A percentile compares a stretch with the other conserved stretches of the same genome.
Evolutionary conservation across 805 yeast genomes (phyloP).

Genomic region (Wickerhamomyces bovis): DNA sequence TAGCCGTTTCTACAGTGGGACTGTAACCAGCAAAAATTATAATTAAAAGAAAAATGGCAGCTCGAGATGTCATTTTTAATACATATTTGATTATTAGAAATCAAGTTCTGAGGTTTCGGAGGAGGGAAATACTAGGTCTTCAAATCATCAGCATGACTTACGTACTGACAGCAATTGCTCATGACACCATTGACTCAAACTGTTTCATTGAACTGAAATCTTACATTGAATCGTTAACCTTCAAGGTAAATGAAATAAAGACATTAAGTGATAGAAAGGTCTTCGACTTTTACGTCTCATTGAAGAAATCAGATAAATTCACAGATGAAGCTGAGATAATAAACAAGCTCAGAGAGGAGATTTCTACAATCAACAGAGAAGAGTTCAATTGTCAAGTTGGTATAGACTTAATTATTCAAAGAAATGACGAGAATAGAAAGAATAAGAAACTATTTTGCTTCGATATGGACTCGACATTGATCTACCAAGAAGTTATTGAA

Average conservation of each 20-base stretch:
- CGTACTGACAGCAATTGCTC: slow-evolving; percentile 26
- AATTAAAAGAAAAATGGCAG: too few relatives aligned
- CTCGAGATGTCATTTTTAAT: neutral
- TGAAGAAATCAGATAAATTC: slow-evolving; percentile 12
- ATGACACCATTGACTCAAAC: slow-evolving; percentile 13
- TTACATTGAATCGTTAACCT: slow-evolving; percentile 26
- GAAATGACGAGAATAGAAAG: slow-evolving; percentile 27
- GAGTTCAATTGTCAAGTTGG: slow-evolving; percentile 1
- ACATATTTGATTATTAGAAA: neutral
- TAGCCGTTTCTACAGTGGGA: neutral
- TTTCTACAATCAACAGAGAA: neutral
- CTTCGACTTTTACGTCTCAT: slow-evolving; percentile 28
- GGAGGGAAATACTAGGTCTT: too few relatives aligned
- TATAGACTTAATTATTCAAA: slow-evolving; percentile 41
- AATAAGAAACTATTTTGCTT: slow-evolving; percentile 63
- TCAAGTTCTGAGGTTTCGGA: too few relatives aligned
- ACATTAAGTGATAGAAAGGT: slow-evolving; percentile 32
- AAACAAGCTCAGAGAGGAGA: slow-evolving; percentile 1
- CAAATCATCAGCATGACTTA: slow-evolving; percentile 3
- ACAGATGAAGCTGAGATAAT: slow-evolving; percentile 10
- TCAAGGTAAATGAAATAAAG: slow-evolving; percentile 23
- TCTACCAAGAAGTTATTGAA: slow-evolving; percentile 95
- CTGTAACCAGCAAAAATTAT: neutral
- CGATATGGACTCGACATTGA: slow-evolving; percentile 97
- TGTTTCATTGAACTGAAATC: slow-evolving; percentile 19